Conservation (phyloP, 169 alveolate genomes). For the Theileria annulata region DNA sequence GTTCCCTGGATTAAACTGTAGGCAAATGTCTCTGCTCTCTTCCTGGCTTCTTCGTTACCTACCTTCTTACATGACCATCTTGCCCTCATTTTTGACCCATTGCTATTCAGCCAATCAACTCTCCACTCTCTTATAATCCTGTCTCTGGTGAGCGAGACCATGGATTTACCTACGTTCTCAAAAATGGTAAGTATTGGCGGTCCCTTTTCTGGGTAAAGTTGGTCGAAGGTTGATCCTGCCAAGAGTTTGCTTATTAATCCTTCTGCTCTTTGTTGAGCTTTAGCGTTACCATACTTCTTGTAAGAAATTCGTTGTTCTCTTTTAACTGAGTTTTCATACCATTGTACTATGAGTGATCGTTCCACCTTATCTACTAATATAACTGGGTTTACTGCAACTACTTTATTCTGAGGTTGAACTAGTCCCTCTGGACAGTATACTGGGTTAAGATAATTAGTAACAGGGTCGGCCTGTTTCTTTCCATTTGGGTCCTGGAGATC, state of each 20-base stretch:
- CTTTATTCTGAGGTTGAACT: slow-evolving; percentile 27
- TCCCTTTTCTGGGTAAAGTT: slow-evolving; percentile 79
- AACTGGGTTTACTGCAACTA: slow-evolving; percentile 66
- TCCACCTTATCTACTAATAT: slow-evolving; percentile 75
- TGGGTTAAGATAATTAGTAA: slow-evolving; percentile 13
- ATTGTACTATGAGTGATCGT: slow-evolving; percentile 75
- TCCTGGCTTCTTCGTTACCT: slow-evolving; percentile 79
- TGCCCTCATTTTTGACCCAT: slow-evolving; percentile 70
- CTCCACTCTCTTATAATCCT: slow-evolving; percentile 76
- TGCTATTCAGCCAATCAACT: slow-evolving; percentile 75
- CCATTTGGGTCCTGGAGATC: neutral
- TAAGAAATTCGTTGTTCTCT: slow-evolving; percentile 78
- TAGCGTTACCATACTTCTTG: slow-evolving; percentile 79
- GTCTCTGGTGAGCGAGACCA: slow-evolving; percentile 76
- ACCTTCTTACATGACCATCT: slow-evolving; percentile 82
- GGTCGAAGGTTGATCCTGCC: slow-evolving; percentile 78
- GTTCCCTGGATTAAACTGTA: slow-evolving; percentile 76
- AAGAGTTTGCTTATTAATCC: slow-evolving; percentile 67
- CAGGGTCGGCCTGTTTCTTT: neutral
- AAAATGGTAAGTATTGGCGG: slow-evolving; percentile 77
- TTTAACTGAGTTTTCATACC: slow-evolving; percentile 73
- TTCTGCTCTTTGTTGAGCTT: slow-evolving; percentile 80
- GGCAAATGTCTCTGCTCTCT: slow-evolving; percentile 77
- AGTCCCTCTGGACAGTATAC: slow-evolving; percentile 33
- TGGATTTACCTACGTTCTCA: slow-evolving; percentile 73